Base-by-base conservation (phyloP, 129 eudicot genomes). In the Flaveria bidentis region DNA sequence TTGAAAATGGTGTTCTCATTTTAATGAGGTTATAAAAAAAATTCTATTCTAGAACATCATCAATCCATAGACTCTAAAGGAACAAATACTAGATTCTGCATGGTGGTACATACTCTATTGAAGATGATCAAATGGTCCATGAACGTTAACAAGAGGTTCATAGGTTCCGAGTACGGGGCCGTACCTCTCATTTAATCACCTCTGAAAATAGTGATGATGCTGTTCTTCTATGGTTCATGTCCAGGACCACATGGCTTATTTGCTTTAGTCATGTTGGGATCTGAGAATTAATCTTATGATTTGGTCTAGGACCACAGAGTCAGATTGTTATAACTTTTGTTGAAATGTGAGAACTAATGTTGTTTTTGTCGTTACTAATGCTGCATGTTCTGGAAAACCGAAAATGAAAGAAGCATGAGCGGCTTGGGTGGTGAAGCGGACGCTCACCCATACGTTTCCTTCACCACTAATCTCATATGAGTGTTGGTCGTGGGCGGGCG, bases 401-500 rank as follows among this genome's bases (percentile, higher is more conserved):
- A 95, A 55, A 91, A 95, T n/a, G 97, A 95, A 63, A 92, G 88
- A 74, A 80, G 84, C 63, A 88, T 89, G 90, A 92, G 83, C 36
- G 81, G 90, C 68, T 83, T 94, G 68, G 96, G 85, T 56, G 90
- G 86, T 68, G 99, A 91, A 53, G 84, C 94, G 1, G 97, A 91
- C 41, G 71, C 92, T 23, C 86, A 95, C 82, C 91, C 97, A 52
- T 89, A 89, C 28, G 99, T 95, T 85, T 91, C 88, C 28, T 87
- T 91, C 96, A 95, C 96, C 73, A 83, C 91, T 57, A 89, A 89
- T 84, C 97, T 94, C 42, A 80, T 89, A 58, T 91, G 86, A 87
- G 6, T 71, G 52, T 71, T 13, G 41, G 50, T 22, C 33, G 33
- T 18, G 63, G 12, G 33, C 14, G 30, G 12, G 63, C 5, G 30